A percentile compares a stretch with the other conserved stretches of the same genome.
Evolutionary conservation across 306 rosid species (phyloP).

Genomic region (Sicyos baderoa): DNA sequence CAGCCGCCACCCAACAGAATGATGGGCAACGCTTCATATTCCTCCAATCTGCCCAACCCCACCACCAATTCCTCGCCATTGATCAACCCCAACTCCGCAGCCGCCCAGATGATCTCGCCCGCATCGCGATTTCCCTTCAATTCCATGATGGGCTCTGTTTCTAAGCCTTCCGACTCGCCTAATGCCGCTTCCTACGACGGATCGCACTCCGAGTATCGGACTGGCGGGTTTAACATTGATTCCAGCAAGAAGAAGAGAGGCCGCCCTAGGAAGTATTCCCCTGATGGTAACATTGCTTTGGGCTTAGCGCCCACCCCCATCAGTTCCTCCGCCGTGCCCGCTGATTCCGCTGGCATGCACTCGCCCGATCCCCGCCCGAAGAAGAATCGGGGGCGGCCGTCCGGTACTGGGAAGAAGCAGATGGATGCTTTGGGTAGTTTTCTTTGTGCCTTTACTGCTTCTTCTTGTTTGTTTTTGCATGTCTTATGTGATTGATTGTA

Average conservation of each 20-base stretch:
- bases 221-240: slow-evolving; percentile 44
- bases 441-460: neutral
- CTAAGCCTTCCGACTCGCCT: slow-evolving; percentile 44
- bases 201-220: slow-evolving; percentile 24
- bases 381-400: slow-evolving; percentile 71
- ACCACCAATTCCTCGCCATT: slow-evolving; percentile 27
- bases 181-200: slow-evolving; percentile 47
- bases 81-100: slow-evolving; percentile 49
- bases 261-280: slow-evolving; percentile 82
- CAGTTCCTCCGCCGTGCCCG: slow-evolving; percentile 40
- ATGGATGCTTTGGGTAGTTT: slow-evolving; percentile 53
- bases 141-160: slow-evolving; percentile 24
- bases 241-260: slow-evolving; percentile 83
- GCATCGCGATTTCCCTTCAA: slow-evolving; percentile 54
- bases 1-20: slow-evolving; percentile 34
- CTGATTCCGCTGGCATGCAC: slow-evolving; percentile 41
- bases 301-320: slow-evolving; percentile 57
- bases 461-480: neutral
- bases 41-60: slow-evolving; percentile 26
- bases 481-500: neutral
- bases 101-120: slow-evolving; percentile 41
- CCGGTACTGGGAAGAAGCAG: slow-evolving; percentile 88
- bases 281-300: slow-evolving; percentile 69
- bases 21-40: slow-evolving; percentile 43
- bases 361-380: slow-evolving; percentile 49